Evolutionary conservation across 192 early-diverging fungal species (phyloP), one percentile per base, ranked within the genome.

Genomic region (Gryganskiella cystojenkinii): DNA sequence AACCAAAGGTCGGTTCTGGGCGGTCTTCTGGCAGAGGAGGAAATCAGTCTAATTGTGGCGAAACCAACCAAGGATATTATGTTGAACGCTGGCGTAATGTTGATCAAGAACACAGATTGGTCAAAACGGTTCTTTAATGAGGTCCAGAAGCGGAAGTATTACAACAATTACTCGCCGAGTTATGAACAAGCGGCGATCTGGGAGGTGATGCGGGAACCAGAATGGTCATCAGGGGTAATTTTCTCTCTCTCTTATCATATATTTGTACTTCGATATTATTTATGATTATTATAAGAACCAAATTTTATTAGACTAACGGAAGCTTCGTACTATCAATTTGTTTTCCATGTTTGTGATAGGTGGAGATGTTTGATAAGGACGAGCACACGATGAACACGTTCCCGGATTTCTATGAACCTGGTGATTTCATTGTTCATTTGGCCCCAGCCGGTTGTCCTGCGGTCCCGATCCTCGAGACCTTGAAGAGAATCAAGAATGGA

Each of bases 181-280:
- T 87, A 76, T 64, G 87, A 89, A 52, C 87, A 89, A 54, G 75
- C 73, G 25, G 87, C 87, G 4, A 87, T 89, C 70, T 89, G 87
- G 87, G 83, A 87, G 20, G 43, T 86, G 2, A 83, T 89, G 78
- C 76, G 57, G 49, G 56, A 76, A 1, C 61, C 71, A 19, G 61
- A 66, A 17, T 80, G 76, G 80, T 8, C 25, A 2, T 59, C 51
- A 43, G 80, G 74, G 47, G 80, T 83, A 68, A 45, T 71, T 54
- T 47, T 46, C 20, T 46, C 42, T 46, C 30, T 3, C 3, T 25
- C 6, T 54, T 27, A 11, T 30, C 30, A 11, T 54, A n/a, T n/a
- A n/a, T n/a, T n/a, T n/a, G n/a, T n/a, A n/a, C n/a, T 31, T 30
- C 22, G 52, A 25, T 31, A 7, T 54, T 4, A 6, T 54, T 6